phyloP scores from a whole-genome alignment of 495 filamentous ascomycete genomes.

The Podospora australis region DNA sequence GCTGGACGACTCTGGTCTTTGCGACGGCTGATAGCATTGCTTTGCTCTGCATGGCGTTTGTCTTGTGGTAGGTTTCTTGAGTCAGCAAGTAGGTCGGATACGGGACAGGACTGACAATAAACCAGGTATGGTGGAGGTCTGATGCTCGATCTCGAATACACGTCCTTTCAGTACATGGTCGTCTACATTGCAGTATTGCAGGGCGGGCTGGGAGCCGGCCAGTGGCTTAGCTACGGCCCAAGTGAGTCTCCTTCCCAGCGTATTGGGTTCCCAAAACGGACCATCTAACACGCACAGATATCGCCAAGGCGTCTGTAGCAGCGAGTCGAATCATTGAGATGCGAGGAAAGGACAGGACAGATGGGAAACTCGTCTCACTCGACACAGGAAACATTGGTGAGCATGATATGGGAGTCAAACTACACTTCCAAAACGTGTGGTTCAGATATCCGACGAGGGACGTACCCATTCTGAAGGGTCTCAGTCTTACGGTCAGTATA shows the following conservation, averaged over 20 bases:
- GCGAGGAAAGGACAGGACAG: conserved; percentile 24
- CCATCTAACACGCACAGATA: conserved; percentile 31
- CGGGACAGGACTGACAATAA: background rate
- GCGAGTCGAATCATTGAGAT: conserved; percentile 49
- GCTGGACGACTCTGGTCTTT: conserved; percentile 45
- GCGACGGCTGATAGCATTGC: conserved; percentile 43
- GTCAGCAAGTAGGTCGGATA: background rate
- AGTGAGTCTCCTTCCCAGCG: conserved; percentile 29
- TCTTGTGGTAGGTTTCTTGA: conserved; percentile 45
- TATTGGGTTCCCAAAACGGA: background rate
- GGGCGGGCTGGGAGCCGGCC: conserved; percentile 37
- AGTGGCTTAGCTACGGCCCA: conserved; percentile 42
- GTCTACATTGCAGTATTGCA: conserved; percentile 43
- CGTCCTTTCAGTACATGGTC: conserved; percentile 43
- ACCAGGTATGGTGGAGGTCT: conserved; percentile 39
- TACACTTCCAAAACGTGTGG: conserved; percentile 52
- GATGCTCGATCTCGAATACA: conserved; percentile 36
- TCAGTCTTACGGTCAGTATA: conserved; percentile 41
- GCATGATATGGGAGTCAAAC: conserved; percentile 42
- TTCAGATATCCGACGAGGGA: conserved; percentile 55
- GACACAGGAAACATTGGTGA: conserved; percentile 27
- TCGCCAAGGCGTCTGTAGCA: conserved; percentile 52
- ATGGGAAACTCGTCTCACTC: conserved; percentile 22
- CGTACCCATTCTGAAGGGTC: conserved; percentile 41
- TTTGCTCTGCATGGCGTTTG: conserved; percentile 51